phyloP scores from a whole-genome alignment of 441 rosid genomes.

The Adansonia madagascariensis region DNA sequence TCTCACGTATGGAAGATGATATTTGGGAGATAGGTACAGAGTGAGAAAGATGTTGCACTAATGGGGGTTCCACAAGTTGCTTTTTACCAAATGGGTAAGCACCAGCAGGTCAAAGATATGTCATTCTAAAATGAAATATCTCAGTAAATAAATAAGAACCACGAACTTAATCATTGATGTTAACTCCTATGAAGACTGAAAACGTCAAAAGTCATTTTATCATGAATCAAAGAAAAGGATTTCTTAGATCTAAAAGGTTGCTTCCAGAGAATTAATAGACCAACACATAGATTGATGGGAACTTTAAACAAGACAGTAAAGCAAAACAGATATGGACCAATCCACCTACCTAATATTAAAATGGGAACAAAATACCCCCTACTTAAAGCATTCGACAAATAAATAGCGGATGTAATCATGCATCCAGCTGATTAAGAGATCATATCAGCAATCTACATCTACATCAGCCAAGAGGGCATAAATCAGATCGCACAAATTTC shows the following conservation, averaged over 20 bases:
- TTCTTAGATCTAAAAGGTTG: conserved; percentile 28
- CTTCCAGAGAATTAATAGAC: conserved; percentile 6
- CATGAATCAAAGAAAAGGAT: conserved; percentile 5
- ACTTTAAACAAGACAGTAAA: conserved; percentile 29
- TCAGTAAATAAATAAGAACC: not conserved
- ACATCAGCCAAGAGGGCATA: not conserved
- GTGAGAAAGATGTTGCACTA: not conserved
- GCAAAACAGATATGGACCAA: conserved; percentile 27
- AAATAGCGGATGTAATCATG: conserved; percentile 4
- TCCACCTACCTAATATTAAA: conserved; percentile 31
- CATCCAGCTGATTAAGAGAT: not conserved
- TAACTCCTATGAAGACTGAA: conserved; percentile 14
- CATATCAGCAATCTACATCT: not conserved
- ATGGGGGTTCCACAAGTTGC: conserved; percentile 17
- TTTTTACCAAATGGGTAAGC: not conserved
- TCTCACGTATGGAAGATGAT: conserved; percentile 32
- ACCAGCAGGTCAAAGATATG: not conserved
- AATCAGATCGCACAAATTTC: not conserved
- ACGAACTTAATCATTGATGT: not conserved
- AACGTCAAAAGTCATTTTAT: not conserved
- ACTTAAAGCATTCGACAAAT: not conserved
- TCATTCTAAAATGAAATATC: not conserved
- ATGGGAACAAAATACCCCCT: conserved; percentile 3
- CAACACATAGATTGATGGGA: conserved; percentile 17
- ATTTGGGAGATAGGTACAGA: conserved; percentile 17